Percentiles rank a stretch among this genome's conserved stretches.
These are phyloP conservation scores for Zasmidium citrigriseum DNA, from an alignment of 2,329 filamentous ascomycete species.

Conservation along the genomic window DNA sequence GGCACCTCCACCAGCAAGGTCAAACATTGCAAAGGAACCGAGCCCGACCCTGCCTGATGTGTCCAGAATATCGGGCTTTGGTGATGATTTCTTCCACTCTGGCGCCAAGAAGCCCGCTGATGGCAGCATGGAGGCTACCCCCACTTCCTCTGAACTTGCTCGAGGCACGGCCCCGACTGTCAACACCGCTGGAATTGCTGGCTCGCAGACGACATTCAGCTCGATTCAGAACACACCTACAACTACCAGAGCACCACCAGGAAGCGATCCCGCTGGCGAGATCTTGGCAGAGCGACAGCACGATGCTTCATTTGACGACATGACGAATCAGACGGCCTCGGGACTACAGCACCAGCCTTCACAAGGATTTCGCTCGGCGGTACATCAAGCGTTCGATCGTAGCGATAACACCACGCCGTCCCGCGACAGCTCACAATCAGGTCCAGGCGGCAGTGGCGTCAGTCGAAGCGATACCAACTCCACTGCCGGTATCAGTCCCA, in stretches of 20 bases:
- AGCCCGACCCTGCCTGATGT: slow-evolving; percentile 44
- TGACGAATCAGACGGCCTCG: slow-evolving; percentile 4
- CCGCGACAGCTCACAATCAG: slow-evolving; percentile 39
- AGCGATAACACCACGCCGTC: slow-evolving; percentile 58
- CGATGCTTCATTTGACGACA: slow-evolving; percentile 1
- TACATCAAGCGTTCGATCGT: slow-evolving; percentile 66
- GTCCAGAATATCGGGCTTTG: slow-evolving; percentile 45
- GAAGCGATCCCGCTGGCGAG: slow-evolving; percentile 18
- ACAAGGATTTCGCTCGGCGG: slow-evolving; percentile 53
- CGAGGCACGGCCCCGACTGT: background rate
- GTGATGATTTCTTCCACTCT: slow-evolving; percentile 34
- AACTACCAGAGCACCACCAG: slow-evolving; percentile 12
- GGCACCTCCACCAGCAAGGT: background rate
- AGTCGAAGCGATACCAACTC: slow-evolving; percentile 61
- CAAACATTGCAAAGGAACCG: background rate
- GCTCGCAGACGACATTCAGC: slow-evolving; percentile 15
- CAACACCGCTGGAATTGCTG: slow-evolving; percentile 5
- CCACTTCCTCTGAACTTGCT: slow-evolving; percentile 1
- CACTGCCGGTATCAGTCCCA: slow-evolving; percentile 65
- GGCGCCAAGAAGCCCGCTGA: slow-evolving; percentile 7
- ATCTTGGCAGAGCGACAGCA: slow-evolving; percentile 19
- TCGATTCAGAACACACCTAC: slow-evolving; percentile 22
- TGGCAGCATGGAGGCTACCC: slow-evolving; percentile 3
- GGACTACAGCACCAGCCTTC: slow-evolving; percentile 51
- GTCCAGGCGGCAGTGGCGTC: slow-evolving; percentile 18